These are phyloP conservation scores for Fusarium sp. DNA, from an alignment of 2,329 filamentous ascomycete genomes.

Conservation along the genomic window DNA sequence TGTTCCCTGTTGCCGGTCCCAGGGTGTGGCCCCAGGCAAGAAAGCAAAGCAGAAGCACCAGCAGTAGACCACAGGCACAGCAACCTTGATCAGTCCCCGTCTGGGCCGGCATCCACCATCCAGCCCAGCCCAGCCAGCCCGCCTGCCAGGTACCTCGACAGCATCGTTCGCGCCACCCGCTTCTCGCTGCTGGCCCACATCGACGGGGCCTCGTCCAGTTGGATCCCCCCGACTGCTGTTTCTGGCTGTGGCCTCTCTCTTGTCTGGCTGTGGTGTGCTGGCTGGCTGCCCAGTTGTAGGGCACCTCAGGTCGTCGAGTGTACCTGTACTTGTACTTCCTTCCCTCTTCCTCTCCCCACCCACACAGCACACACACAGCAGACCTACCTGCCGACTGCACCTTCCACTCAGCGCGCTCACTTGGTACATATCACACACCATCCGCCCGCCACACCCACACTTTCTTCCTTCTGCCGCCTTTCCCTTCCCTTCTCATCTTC, in stretches of 20 bases:
- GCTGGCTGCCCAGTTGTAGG: slow-evolving; percentile 6
- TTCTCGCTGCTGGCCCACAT: slow-evolving; percentile 42
- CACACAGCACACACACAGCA: not conserved
- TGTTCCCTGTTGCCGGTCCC: slow-evolving; percentile 6
- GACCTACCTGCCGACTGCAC: not conserved
- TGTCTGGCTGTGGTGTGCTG: slow-evolving; percentile 1
- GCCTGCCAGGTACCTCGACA: slow-evolving; percentile 36
- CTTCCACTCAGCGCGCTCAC: not conserved
- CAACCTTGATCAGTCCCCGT: slow-evolving; percentile 23
- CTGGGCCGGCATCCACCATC: slow-evolving; percentile 21
- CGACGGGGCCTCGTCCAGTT: slow-evolving; percentile 31
- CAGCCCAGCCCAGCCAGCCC: slow-evolving; percentile 25
- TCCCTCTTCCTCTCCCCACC: not conserved
- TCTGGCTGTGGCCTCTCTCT: slow-evolving; percentile 8
- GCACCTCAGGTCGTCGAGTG: slow-evolving; percentile 10
- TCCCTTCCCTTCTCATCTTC: slow-evolving; percentile 45
- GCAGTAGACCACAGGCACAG: not conserved
- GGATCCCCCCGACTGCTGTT: slow-evolving; percentile 10
- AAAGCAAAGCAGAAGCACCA: not conserved
- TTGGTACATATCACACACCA: slow-evolving; percentile 42
- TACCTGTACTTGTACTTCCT: not conserved
- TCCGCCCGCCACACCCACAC: slow-evolving; percentile 43
- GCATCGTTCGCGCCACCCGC: slow-evolving; percentile 47
- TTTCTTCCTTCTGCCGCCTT: slow-evolving; percentile 28
- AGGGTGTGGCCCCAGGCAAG: not conserved